Percentiles rank a stretch among this genome's conserved stretches.
Evolutionary conservation across 805 yeast species (phyloP).

Genomic region (Yarrowia phangngaensis): DNA sequence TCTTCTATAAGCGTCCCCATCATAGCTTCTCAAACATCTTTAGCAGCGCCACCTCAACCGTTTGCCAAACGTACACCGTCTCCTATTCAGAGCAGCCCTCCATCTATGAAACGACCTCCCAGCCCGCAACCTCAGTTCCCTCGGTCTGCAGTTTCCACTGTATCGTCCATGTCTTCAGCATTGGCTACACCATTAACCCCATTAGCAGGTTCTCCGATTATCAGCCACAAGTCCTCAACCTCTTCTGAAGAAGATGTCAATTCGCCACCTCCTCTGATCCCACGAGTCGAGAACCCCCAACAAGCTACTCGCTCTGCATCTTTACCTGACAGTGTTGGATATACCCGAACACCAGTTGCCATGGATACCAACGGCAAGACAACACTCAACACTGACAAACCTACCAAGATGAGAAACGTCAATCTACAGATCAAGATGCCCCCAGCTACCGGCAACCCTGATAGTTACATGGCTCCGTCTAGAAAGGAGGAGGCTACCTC

Average conservation of each 20-base stretch:
- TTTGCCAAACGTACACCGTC: slow-evolving; percentile 45
- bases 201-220: slow-evolving; percentile 24
- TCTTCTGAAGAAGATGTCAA: slow-evolving; percentile 31
- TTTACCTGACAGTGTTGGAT: background rate
- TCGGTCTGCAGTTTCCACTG: slow-evolving; percentile 34
- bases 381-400: slow-evolving; percentile 28
- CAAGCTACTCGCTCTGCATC: slow-evolving; percentile 12
- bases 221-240: slow-evolving; percentile 29
- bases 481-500: slow-evolving; percentile 1
- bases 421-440: slow-evolving; percentile 19
- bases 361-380: slow-evolving; percentile 13
- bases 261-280: slow-evolving; percentile 26
- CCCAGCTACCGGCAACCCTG: slow-evolving; percentile 24
- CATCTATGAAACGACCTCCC: slow-evolving; percentile 34
- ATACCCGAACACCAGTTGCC: background rate
- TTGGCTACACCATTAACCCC: slow-evolving; percentile 30
- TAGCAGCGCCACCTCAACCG: slow-evolving; percentile 16
- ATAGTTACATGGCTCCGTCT: slow-evolving; percentile 12
- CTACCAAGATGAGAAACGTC: slow-evolving; percentile 17
- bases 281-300: slow-evolving; percentile 9
- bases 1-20: slow-evolving; percentile 9
- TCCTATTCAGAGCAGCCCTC: slow-evolving; percentile 41
- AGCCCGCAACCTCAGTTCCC: slow-evolving; percentile 33
- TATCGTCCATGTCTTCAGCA: slow-evolving; percentile 36
- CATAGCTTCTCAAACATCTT: background rate